Evolutionary conservation across 768 basidiomycete genomes (phyloP), one percentile per base, ranked within the genome.

Genomic region (Leccinum longicurvipes): DNA sequence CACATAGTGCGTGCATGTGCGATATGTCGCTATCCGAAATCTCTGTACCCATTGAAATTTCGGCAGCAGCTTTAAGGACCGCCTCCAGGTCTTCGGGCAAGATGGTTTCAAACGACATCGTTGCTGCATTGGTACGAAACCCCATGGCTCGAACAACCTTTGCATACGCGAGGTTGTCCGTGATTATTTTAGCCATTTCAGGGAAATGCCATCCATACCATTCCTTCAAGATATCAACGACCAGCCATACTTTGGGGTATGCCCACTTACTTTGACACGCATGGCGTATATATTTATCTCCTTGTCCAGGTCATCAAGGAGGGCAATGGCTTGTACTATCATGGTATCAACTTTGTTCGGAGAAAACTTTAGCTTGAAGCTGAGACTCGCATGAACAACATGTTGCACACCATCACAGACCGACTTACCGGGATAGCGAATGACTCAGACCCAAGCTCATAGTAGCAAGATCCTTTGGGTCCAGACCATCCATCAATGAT

Each of bases 131-230:
- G 63, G 95, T 95, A 63, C 97, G 91, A 82, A 98, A 94, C 56
- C 94, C 97, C 95, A 99, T 96, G 31, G 81, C 73, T 54, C 87
- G 89, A 64, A 99, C 85, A 55, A 89, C 88, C 76, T 93, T 97
- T 57, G 97, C 95, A 71, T 98, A 98, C 19, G 96, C 95, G 56
- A 95, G 76, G 74, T 97, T 99, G 79, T 99, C 97, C 57, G 87
- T 84, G 62, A 99, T 90, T 70, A 99, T 98, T 78, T 98, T 98
- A 56, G 88, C 90, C 89, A 99, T 91, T 75, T 99, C 97, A 5
- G 97, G 97, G 82, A 99, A 99, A 77, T 99, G 97, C 97, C 97
- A 99, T 34, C 97, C 97, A 66, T 99, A 99, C 97, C 97, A 99
- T 83, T 99, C 97, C 96, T 97, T 63, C 25, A 48, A 23, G 47